Conservation (phyloP, 1,284 basidiomycete species). For the Cronartium ribicola region DNA sequence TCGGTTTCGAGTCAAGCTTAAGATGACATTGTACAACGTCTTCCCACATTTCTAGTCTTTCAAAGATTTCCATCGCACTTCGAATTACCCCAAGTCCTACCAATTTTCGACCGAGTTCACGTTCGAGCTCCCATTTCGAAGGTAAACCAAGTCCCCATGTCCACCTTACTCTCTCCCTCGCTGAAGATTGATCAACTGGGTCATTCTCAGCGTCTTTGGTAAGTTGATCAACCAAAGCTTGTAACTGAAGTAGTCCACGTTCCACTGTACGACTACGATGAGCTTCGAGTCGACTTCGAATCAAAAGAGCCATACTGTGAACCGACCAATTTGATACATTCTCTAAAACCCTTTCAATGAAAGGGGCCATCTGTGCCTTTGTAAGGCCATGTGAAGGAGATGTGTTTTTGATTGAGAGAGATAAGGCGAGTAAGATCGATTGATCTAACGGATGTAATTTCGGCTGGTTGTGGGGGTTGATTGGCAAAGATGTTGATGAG, state of each 20-base stretch:
- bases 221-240: slow-evolving; percentile 91
- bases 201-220: slow-evolving; percentile 50
- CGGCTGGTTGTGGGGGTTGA: slow-evolving; percentile 32
- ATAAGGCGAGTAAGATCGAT: slow-evolving; percentile 78
- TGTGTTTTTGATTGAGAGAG: slow-evolving; percentile 80
- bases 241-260: slow-evolving; percentile 78
- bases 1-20: slow-evolving; percentile 69
- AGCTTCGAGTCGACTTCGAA: slow-evolving; percentile 81
- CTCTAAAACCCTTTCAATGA: slow-evolving; percentile 74
- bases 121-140: slow-evolving; percentile 83
- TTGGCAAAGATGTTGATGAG: slow-evolving; percentile 44
- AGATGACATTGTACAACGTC: slow-evolving; percentile 82
- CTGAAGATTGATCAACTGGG: slow-evolving; percentile 11
- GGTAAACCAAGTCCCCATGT: slow-evolving; percentile 75
- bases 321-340: slow-evolving; percentile 86
- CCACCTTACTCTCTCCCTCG: slow-evolving; percentile 66
- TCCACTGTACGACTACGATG: slow-evolving; percentile 82
- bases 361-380: slow-evolving; percentile 80
- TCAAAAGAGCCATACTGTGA: slow-evolving; percentile 85
- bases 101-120: slow-evolving; percentile 76
- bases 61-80: slow-evolving; percentile 84
- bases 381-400: slow-evolving; percentile 77
- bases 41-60: slow-evolving; percentile 93
- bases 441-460: slow-evolving; percentile 84
- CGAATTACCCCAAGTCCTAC: slow-evolving; percentile 75